Conservation (phyloP, 768 basidiomycete species). For the Kwoniella shandongensis region DNA sequence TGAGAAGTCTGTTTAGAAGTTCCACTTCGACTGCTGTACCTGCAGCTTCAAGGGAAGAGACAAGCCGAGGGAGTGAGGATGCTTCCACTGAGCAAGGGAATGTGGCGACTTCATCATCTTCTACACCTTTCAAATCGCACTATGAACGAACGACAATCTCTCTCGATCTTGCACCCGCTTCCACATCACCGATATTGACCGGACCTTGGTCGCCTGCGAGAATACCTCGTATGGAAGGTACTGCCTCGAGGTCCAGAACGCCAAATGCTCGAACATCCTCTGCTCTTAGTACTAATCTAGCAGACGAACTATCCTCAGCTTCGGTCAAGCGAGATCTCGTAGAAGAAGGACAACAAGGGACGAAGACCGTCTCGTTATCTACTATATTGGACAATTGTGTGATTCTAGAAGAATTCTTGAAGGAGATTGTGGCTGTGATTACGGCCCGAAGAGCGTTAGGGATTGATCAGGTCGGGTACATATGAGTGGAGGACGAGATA, state of each 20-base stretch:
- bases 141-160: conserved; percentile 75
- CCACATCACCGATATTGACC: conserved; percentile 59
- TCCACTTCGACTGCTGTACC: no score
- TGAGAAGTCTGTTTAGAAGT: not conserved
- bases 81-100: no score
- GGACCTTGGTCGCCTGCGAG: conserved; percentile 67
- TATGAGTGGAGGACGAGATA: conserved; percentile 1
- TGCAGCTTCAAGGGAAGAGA: no score
- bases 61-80: no score
- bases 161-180: conserved; percentile 71
- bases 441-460: conserved; percentile 38
- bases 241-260: no score
- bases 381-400: conserved; percentile 89
- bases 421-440: conserved; percentile 60
- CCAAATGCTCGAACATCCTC: no score
- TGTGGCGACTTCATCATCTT: no score
- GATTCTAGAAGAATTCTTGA: conserved; percentile 89
- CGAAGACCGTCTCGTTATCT: conserved; percentile 66
- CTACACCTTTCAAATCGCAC: conserved; percentile 73
- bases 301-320: no score
- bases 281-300: not conserved
- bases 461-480: conserved; percentile 39
- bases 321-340: no score
- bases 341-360: no score
- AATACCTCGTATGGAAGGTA: no score